Percentiles rank a stretch among this genome's conserved stretches.
Conservation (phyloP, 805 yeast genomes). For the Candida schatavii region DNA sequence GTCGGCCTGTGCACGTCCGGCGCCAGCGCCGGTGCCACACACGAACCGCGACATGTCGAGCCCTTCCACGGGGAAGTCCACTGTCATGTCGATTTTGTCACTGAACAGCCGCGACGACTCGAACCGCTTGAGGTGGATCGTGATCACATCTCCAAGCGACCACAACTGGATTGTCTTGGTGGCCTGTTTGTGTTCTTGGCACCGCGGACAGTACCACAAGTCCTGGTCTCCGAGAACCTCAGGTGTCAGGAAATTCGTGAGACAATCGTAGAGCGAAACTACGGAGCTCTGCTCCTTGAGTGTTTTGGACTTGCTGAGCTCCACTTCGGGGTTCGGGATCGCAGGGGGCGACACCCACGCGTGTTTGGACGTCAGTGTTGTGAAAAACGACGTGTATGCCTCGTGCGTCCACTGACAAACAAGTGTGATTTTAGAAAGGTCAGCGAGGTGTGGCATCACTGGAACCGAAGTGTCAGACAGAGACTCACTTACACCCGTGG, state of each 20-base stretch:
- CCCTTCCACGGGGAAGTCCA: slow-evolving; percentile 83
- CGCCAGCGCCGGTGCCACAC: slow-evolving; percentile 20
- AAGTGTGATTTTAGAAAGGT: slow-evolving; percentile 19
- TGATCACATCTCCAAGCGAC: slow-evolving; percentile 89
- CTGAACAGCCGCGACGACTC: slow-evolving; percentile 80
- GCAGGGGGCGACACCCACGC: slow-evolving; percentile 52
- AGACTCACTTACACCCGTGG: too few species aligned
- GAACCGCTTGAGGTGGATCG: slow-evolving; percentile 88
- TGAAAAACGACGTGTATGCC: slow-evolving; percentile 51
- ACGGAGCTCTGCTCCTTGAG: slow-evolving; percentile 45
- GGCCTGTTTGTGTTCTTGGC: slow-evolving; percentile 88
- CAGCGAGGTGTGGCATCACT: background rate
- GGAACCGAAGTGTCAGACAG: too few species aligned
- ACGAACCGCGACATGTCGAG: slow-evolving; percentile 69
- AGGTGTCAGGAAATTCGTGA: slow-evolving; percentile 69
- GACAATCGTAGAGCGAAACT: slow-evolving; percentile 62
- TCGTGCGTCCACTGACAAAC: slow-evolving; percentile 68
- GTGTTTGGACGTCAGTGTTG: slow-evolving; percentile 45
- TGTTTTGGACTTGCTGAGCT: slow-evolving; percentile 36
- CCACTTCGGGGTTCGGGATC: slow-evolving; percentile 55
- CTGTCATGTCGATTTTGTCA: slow-evolving; percentile 82
- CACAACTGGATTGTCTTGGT: slow-evolving; percentile 87
- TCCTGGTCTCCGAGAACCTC: slow-evolving; percentile 88
- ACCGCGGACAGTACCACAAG: slow-evolving; percentile 89
- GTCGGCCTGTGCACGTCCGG: slow-evolving; percentile 9